Conservation (phyloP, 352 stramenopile genomes). For the Pythium periplocum region DNA sequence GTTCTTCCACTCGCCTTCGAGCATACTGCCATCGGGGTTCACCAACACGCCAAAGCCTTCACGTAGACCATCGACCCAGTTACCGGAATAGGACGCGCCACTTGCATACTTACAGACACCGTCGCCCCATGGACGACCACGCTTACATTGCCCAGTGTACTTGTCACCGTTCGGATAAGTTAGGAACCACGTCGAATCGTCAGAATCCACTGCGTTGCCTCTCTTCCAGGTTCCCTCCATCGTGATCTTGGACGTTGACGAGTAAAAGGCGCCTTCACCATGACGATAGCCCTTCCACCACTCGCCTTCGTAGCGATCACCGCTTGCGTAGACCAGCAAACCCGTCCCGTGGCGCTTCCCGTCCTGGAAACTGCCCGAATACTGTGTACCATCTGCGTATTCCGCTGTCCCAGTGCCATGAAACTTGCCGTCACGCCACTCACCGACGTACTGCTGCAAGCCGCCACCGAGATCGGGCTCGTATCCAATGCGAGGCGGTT, state of each 20-base stretch:
- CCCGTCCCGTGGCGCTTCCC: conserved; percentile 75
- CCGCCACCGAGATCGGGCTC: conserved; percentile 29
- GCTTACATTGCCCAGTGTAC: conserved; percentile 54
- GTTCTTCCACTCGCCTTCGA: conserved; percentile 74
- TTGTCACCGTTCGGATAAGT: conserved; percentile 73
- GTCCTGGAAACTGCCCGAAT: conserved; percentile 76
- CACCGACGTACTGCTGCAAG: conserved; percentile 58
- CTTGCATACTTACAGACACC: conserved; percentile 90
- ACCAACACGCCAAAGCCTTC: conserved; percentile 74
- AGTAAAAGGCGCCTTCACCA: conserved; percentile 53
- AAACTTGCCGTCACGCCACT: conserved; percentile 54
- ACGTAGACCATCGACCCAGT: conserved; percentile 71
- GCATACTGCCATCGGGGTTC: conserved; percentile 46
- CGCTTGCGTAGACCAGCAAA: conserved; percentile 28
- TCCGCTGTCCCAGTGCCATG: conserved; percentile 79
- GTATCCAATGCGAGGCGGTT: not conserved
- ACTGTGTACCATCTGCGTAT: conserved; percentile 86
- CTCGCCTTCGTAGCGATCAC: conserved; percentile 62
- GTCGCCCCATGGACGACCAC: conserved; percentile 58
- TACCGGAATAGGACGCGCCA: conserved; percentile 86
- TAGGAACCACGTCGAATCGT: conserved; percentile 63
- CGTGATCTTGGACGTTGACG: conserved; percentile 45
- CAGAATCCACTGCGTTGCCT: conserved; percentile 26
- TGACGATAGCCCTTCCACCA: conserved; percentile 74
- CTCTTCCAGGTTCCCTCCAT: conserved; percentile 70